Conservation (phyloP, 345 rosid genomes). For the Barbarea vulgaris region DNA sequence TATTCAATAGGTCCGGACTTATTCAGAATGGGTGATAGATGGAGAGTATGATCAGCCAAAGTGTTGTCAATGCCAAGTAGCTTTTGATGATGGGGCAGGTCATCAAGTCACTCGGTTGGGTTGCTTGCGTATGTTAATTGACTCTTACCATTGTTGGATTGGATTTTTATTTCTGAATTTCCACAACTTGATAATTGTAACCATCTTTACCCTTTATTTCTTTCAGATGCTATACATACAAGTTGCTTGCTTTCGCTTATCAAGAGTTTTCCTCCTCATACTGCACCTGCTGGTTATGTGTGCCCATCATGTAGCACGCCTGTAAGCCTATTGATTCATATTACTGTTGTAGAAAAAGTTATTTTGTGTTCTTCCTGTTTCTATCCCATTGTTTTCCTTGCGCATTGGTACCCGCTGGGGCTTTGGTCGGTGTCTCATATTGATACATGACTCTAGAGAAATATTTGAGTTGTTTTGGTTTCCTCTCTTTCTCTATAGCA, state of each 20-base stretch:
- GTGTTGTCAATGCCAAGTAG: conserved; percentile 81
- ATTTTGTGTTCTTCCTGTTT: neutral
- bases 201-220: conserved; percentile 26
- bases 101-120: conserved; percentile 88
- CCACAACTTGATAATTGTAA: neutral
- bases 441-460: neutral
- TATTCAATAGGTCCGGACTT: conserved; percentile 73
- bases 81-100: conserved; percentile 67
- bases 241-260: conserved; percentile 80
- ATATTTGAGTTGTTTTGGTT: neutral
- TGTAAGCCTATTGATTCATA: conserved; percentile 49
- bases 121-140: conserved; percentile 84
- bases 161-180: conserved; percentile 13
- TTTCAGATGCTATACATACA: conserved; percentile 85
- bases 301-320: conserved; percentile 88
- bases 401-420: neutral
- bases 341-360: neutral
- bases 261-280: conserved; percentile 89
- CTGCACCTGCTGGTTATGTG: conserved; percentile 94
- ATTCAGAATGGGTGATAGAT: conserved; percentile 99
- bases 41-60: conserved; percentile 98
- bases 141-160: conserved; percentile 27
- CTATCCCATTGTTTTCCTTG: conserved; percentile 1
- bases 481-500: neutral
- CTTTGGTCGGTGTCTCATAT: conserved; percentile 8